Evolutionary conservation across 257 asterid genomes (phyloP), one percentile per base, ranked within the genome.

Genomic region (Ehretia macrophylla): DNA sequence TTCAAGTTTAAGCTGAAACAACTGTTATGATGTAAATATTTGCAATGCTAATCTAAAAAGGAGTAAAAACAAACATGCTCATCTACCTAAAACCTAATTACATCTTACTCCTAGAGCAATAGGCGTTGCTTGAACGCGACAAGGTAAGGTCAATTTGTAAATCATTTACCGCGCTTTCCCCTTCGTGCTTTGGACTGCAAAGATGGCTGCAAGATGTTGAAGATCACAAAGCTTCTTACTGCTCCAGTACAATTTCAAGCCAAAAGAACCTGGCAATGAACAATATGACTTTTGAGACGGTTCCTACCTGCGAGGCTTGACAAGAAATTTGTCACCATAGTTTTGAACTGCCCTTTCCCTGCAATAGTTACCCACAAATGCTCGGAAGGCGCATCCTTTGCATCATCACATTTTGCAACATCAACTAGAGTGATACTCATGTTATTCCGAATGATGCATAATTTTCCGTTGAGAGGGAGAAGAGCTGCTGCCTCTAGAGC

Each of bases 251-350:
- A 35, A 16, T 14, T 56, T 73, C 75, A 73, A 58, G 68, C 64
- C 46, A 58, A 74, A 74, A 75, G 81, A 63, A 75, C 81, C 63
- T 71, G 81, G 57, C 81, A 75, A 45, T 75, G 71, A 56, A 65
- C 56, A 0, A 71, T 58, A 23, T 71, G 67, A 44, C 46, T 56
- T 17, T 66, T 71, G 9, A 65, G 46, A 16, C 68, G 65, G 39
- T 46, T 62, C 51, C 77, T 52, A 45, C 79, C 70, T 11, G 75
- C 65, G 27, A 65, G 56, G 51, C 56, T 65, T 11, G 63, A 56
- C 51, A 49, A 56, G 35, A 65, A 23, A 56, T 65, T 65, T 11
- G 64, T 51, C 8, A 65, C 57, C 63, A 56, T n/a, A 8, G 64
- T 65, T 56, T 48, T 65, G 51, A 65, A 56, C 55, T 65, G 70